phyloP scores from a whole-genome alignment of 371 early-diverging fungal species.

The Mortierella sp. region DNA sequence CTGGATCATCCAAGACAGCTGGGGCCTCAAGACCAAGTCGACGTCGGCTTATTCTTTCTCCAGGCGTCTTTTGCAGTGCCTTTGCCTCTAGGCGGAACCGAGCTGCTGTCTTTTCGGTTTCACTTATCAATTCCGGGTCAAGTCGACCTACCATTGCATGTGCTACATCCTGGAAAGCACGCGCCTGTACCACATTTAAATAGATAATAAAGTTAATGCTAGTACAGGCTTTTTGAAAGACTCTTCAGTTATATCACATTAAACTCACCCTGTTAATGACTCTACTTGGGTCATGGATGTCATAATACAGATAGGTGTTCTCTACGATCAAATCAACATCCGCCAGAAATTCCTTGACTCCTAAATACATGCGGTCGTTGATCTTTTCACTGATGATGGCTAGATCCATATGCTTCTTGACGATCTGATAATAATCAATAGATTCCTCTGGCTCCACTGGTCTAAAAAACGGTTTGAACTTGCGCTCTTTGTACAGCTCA shows the following conservation, averaged over 20 bases:
- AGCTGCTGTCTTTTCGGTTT: constrained; percentile 47
- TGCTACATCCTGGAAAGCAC: constrained; percentile 46
- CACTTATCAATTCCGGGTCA: constrained; percentile 46
- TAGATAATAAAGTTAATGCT: no score
- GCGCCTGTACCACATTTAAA: constrained; percentile 21
- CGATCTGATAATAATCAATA: constrained; percentile 62
- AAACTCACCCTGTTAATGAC: constrained; percentile 35
- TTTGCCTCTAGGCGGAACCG: constrained; percentile 43
- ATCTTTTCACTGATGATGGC: constrained; percentile 72
- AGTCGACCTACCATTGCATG: constrained; percentile 44
- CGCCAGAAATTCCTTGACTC: constrained; percentile 64
- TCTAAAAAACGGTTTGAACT: constrained; percentile 60
- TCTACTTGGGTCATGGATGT: constrained; percentile 39
- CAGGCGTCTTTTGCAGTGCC: constrained; percentile 26
- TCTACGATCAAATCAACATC: constrained; percentile 61
- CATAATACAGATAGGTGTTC: constrained; percentile 44
- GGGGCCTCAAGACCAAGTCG: constrained; percentile 44
- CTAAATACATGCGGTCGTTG: constrained; percentile 66
- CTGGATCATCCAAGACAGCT: constrained; percentile 48
- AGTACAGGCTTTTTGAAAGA: background rate
- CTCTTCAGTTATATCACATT: background rate
- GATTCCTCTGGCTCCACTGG: constrained; percentile 60
- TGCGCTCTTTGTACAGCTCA: constrained; percentile 60
- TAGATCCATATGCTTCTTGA: constrained; percentile 83
- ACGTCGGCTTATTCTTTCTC: constrained; percentile 51